Base-by-base conservation (phyloP, 2,329 filamentous ascomycete species). In the Neoscytalidium dimidiatum region DNA sequence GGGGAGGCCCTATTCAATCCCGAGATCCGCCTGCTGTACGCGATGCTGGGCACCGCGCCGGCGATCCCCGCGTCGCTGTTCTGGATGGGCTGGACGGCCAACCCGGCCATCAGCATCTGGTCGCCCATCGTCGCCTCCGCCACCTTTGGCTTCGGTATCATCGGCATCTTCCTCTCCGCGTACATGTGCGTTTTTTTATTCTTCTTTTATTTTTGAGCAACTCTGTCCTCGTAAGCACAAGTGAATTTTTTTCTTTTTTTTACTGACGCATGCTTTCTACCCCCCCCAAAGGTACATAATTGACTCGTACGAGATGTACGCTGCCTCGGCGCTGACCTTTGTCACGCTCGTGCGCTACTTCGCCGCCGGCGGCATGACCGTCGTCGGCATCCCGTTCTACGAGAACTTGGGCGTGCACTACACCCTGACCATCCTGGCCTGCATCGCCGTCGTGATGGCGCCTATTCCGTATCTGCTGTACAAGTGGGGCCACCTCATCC, bases 81-180 rank as follows among this genome's bases (percentile, higher is more conserved):
- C 71, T 88, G 85, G 84, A 83, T 88, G 74, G 85, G 80, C 0
- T 87, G 85, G 85, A 85, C 82, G 0, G 76, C 78, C 38, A 77
- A 79, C 63, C 68, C 69, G 17, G 64, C 69, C 3, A 80, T 86
- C 26, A 82, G 80, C 8, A 80, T 83, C 68, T 86, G 84, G 83
- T 82, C 79, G 19, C 81, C 82, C 0, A 77, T 87, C 3, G 72
- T 74, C 1, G 83, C 84, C 0, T 83, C 78, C n/a, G 78, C 82
- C 0, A 67, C 85, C 0, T 85, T 87, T 69, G 84, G 85, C 5
- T 81, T 81, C 67, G 83, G 82, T 1, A 78, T 82, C 31, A 78
- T 83, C 9, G 79, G 78, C 52, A 76, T 85, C 11, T 85, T 84
- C 70, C 80, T 85, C 67, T 78, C 75, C 56, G 35, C 56, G 4